Percentiles rank a stretch among this genome's conserved stretches.
Evolutionary conservation across 257 asterid genomes (phyloP).

Genomic region (Petunia secreta): DNA sequence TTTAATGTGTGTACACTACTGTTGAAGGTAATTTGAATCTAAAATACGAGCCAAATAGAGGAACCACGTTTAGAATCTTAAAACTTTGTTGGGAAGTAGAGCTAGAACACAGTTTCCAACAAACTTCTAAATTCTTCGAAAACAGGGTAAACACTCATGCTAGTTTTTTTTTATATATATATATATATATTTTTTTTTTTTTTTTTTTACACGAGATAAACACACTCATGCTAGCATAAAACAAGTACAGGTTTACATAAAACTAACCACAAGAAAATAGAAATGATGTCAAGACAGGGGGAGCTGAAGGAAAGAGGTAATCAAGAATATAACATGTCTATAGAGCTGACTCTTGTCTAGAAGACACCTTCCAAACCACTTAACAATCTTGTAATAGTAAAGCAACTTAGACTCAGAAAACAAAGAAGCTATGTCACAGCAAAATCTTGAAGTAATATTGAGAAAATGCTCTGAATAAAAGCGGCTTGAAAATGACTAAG

Average conservation of each 20-base stretch:
- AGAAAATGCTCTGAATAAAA: not conserved
- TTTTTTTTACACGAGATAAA: no score
- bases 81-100: not conserved
- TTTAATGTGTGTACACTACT: not conserved
- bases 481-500: not conserved
- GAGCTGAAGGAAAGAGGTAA: not conserved
- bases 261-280: not conserved
- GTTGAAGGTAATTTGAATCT: not conserved
- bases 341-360: not conserved
- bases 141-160: not conserved
- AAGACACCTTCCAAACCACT: not conserved
- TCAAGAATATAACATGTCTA: not conserved
- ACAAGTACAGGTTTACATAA: not conserved
- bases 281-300: not conserved
- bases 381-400: not conserved
- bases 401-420: not conserved
- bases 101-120: not conserved
- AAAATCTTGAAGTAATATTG: not conserved
- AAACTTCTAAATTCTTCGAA: not conserved
- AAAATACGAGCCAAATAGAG: not conserved
- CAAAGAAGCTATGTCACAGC: not conserved
- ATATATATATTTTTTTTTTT: no score
- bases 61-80: not conserved
- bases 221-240: not conserved
- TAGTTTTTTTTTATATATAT: not conserved